Conservation (phyloP, 768 basidiomycete genomes). For the Amanita jacksonii region DNA sequence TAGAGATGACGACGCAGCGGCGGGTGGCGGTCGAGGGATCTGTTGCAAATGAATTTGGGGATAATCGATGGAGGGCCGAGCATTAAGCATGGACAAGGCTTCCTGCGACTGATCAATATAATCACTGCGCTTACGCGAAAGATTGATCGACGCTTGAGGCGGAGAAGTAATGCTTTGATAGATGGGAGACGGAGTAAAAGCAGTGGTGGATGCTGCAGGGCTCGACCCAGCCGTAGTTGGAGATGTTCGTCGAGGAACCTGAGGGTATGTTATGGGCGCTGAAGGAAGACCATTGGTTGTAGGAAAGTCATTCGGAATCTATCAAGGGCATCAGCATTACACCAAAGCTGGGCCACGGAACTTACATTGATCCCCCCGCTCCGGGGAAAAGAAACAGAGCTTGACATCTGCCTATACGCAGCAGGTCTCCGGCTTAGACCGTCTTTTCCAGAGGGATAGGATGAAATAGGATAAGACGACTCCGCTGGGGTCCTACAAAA, state of each 20-base stretch:
- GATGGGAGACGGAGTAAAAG: slow-evolving; percentile 23
- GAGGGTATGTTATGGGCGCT: slow-evolving; percentile 35
- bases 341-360: neutral
- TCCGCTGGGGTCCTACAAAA: slow-evolving; percentile 32
- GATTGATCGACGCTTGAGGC: slow-evolving; percentile 80
- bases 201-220: slow-evolving; percentile 13
- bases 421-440: slow-evolving; percentile 30
- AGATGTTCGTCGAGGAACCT: slow-evolving; percentile 23
- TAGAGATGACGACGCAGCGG: slow-evolving; percentile 55
- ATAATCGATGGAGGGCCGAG: slow-evolving; percentile 64
- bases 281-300: slow-evolving; percentile 14
- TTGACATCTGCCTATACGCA: slow-evolving; percentile 30
- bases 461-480: slow-evolving; percentile 21
- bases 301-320: neutral
- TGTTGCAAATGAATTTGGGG: slow-evolving; percentile 58
- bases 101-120: slow-evolving; percentile 74
- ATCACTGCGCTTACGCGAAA: slow-evolving; percentile 68
- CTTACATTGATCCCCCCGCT: slow-evolving; percentile 44
- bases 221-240: slow-evolving; percentile 17
- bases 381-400: slow-evolving; percentile 35
- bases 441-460: slow-evolving; percentile 16
- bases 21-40: slow-evolving; percentile 70
- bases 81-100: slow-evolving; percentile 37
- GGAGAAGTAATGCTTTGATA: slow-evolving; percentile 51
- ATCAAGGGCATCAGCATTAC: neutral